Evolutionary conservation across 345 rosid genomes (phyloP).

Genomic region (Hibiscus tridactylites): DNA sequence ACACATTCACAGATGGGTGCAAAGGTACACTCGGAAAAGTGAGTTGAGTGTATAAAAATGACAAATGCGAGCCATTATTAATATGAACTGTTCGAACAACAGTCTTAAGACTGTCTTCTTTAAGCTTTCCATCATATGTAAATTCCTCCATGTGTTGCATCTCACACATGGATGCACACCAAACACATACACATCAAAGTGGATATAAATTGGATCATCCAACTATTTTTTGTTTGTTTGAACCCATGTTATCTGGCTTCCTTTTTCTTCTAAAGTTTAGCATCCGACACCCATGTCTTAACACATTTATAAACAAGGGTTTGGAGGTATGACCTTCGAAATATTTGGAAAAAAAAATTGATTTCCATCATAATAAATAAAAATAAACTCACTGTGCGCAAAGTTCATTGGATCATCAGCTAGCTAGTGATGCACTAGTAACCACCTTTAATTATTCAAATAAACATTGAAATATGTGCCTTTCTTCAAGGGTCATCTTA

Average conservation of each 20-base stretch:
- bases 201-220: neutral
- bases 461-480: slow-evolving; percentile 35
- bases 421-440: slow-evolving; percentile 3
- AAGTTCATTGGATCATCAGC: neutral
- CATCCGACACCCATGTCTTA: neutral
- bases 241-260: neutral
- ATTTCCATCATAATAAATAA: neutral
- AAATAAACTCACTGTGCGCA: neutral
- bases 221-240: neutral
- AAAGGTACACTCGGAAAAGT: no score
- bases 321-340: neutral
- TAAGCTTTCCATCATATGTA: neutral
- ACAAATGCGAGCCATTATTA: neutral
- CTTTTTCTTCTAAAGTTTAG: neutral
- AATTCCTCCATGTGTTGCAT: neutral
- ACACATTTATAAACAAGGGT: neutral
- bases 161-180: neutral
- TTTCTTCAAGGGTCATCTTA: slow-evolving; percentile 49
- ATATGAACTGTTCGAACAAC: neutral
- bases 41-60: no score
- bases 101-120: neutral
- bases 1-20: neutral
- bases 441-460: slow-evolving; percentile 36
- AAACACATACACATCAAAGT: neutral
- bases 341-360: neutral